These are phyloP conservation scores for Suillus cothurnatus DNA, from an alignment of 768 basidiomycete species.

Conservation along the genomic window DNA sequence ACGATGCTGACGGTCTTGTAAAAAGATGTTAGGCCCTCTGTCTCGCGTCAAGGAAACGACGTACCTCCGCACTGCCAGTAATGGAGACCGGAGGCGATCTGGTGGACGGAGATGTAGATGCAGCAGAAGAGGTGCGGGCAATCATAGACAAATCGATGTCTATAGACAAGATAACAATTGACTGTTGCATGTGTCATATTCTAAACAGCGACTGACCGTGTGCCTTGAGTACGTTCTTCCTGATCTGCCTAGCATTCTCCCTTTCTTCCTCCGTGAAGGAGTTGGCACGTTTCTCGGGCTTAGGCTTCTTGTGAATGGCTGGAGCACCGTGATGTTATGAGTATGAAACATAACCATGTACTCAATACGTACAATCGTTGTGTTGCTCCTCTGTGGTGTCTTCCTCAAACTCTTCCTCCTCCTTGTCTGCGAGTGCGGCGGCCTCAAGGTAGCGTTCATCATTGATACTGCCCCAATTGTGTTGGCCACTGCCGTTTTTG, in stretches of 20 bases:
- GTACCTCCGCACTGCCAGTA: conserved; percentile 24
- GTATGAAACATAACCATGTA: conserved; percentile 1
- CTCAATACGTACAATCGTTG: conserved; percentile 7
- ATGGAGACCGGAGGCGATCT: conserved; percentile 7
- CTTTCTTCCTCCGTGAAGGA: conserved; percentile 65
- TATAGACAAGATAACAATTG: conserved; percentile 12
- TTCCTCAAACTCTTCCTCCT: conserved; percentile 42
- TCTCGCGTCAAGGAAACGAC: background rate
- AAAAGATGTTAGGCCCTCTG: background rate
- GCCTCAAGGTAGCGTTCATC: conserved; percentile 65
- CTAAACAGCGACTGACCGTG: conserved; percentile 39
- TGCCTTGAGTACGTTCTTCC: conserved; percentile 72
- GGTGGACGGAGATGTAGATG: conserved; percentile 52
- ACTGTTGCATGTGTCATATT: background rate
- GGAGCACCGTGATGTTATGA: background rate
- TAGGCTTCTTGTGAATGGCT: conserved; percentile 32
- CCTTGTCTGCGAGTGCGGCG: conserved; percentile 61
- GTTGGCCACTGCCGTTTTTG: conserved; percentile 78
- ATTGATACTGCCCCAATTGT: conserved; percentile 82
- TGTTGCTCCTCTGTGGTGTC: conserved; percentile 20
- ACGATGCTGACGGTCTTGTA: conserved; percentile 7
- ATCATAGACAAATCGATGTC: conserved; percentile 72
- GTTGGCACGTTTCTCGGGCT: conserved; percentile 40
- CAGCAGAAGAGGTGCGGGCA: conserved; percentile 79
- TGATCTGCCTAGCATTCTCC: conserved; percentile 62